These are phyloP conservation scores for Porogramme epimiltina DNA, from an alignment of 1,284 basidiomycete genomes.

Conservation along the genomic window DNA sequence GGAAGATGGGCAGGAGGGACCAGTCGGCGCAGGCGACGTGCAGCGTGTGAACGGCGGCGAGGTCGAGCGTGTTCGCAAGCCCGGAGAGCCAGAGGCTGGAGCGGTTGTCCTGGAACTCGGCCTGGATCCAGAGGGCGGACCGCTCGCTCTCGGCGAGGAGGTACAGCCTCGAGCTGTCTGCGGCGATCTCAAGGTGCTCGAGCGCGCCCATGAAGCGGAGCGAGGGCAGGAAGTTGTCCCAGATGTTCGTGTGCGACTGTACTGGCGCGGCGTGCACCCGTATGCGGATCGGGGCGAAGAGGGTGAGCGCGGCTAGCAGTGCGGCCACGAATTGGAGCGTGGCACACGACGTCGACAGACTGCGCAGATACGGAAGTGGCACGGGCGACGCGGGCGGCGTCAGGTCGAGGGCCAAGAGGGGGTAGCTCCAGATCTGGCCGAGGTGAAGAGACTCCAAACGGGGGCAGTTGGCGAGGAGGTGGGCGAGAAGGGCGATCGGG, in stretches of 20 bases:
- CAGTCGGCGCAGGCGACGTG: slow-evolving; percentile 7
- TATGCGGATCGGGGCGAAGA: not conserved
- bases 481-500: slow-evolving; percentile 6
- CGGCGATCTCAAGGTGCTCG: slow-evolving; percentile 6
- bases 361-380: slow-evolving; percentile 4
- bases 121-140: slow-evolving; percentile 11
- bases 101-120: not conserved
- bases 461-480: slow-evolving; percentile 7
- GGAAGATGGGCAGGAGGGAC: slow-evolving; percentile 6
- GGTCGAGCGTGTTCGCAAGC: slow-evolving; percentile 1
- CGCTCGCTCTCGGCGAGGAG: slow-evolving; percentile 7
- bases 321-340: slow-evolving; percentile 4
- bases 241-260: slow-evolving; percentile 2
- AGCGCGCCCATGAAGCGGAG: slow-evolving; percentile 9
- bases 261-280: slow-evolving; percentile 7
- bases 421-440: slow-evolving; percentile 11
- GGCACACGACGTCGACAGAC: slow-evolving; percentile 7
- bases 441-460: slow-evolving; percentile 6
- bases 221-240: slow-evolving; percentile 3
- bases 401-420: slow-evolving; percentile 6
- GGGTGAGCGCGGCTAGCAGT: slow-evolving; percentile 2
- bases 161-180: slow-evolving; percentile 4
- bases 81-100: not conserved
- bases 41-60: slow-evolving; percentile 1
- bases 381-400: slow-evolving; percentile 3